Evolutionary conservation across 768 basidiomycete species (phyloP).

Genomic region (Cystofilobasidium ferigula): DNA sequence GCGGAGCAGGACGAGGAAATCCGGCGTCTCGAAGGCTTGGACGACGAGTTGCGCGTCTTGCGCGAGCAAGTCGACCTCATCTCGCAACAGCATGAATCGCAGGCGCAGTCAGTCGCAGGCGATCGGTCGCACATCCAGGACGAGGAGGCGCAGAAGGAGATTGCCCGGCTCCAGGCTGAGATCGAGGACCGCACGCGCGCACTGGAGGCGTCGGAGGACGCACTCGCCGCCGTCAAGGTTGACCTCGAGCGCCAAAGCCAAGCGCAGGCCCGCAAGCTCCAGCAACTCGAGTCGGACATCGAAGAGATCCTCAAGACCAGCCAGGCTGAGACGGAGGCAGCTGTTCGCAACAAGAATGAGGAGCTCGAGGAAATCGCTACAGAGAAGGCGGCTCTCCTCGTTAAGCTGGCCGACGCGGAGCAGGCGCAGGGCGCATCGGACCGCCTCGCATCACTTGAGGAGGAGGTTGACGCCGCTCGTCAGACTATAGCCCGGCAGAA

Average conservation of each 20-base stretch:
- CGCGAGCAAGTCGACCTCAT: constrained; percentile 11
- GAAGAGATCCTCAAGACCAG: constrained; percentile 56
- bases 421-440: neutral
- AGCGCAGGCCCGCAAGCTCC: constrained; percentile 36
- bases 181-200: neutral
- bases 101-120: neutral
- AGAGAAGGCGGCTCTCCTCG: neutral
- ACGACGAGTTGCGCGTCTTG: constrained; percentile 2
- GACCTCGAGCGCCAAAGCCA: constrained; percentile 7
- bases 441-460: constrained; percentile 3
- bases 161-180: neutral
- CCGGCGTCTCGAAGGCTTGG: neutral
- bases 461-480: neutral
- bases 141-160: neutral
- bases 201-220: neutral
- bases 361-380: constrained; percentile 7
- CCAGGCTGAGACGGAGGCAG: constrained; percentile 41
- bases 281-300: constrained; percentile 44
- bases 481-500: constrained; percentile 1
- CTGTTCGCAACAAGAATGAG: neutral
- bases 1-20: neutral
- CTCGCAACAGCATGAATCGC: constrained; percentile 2
- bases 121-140: neutral
- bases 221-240: constrained; percentile 1
- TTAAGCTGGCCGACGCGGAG: neutral